Base-by-base conservation (phyloP, 495 filamentous ascomycete species). In the Jackrogersella minutella region DNA sequence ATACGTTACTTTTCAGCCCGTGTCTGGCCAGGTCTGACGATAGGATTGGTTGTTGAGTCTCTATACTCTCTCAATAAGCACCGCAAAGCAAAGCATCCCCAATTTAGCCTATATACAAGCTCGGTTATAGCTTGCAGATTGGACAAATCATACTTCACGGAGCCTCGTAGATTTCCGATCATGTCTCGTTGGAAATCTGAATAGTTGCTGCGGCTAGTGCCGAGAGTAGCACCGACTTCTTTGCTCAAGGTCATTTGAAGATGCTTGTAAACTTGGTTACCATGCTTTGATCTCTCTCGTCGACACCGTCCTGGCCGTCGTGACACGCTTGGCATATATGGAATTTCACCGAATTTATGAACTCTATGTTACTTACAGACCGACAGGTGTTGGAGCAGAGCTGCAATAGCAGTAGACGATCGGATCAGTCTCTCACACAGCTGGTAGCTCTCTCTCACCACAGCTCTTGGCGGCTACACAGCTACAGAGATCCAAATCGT, bases 51-150 rank as follows among this genome's bases (percentile, higher is more conserved):
- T 40, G 43, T 51, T 59, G 53, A 37, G 11, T 44, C 11, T 7
- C 7, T 30, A 30, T 46, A 53, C 40, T 5, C 34, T 61, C 33
- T 53, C 50, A 46, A 34, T 39, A 51, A 43, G 30, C 61, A 64
- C 39, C 46, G 19, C 33, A 26, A 46, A 21, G 4, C 17, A 30
- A 37, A 55, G 54, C 10, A 47, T 41, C 31, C 26, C 41, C 43
- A 41, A 69, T 69, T 69, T 69, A 69, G 66, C 66, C 66, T 64
- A 69, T 64, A n/a, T 60, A 36, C 28, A 43, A 61, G 56, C 51
- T 64, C 66, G 55, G 55, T 61, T 69, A 64, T 61, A 53, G 55
- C 55, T 57, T 64, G 60, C 66, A 56, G 43, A 41, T 52, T 64
- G 43, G 39, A 62, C 37, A 44, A n/a, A 33, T 34, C 36, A 34